These are phyloP conservation scores for Ceratobasidium sp. DNA, from an alignment of 1,284 basidiomycete genomes.

Conservation along the genomic window DNA sequence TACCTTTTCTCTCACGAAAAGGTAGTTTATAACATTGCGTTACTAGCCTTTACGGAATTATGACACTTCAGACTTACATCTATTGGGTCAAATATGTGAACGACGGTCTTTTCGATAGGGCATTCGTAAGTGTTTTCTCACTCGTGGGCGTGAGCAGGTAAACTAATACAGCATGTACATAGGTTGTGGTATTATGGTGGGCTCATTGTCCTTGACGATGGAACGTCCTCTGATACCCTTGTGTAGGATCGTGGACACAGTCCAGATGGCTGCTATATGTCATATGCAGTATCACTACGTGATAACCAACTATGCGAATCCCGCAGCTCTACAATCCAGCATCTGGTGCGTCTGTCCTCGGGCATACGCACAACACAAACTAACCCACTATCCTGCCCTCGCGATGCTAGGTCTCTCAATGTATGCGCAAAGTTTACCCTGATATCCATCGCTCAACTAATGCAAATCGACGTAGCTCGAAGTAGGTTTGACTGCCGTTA, in stretches of 20 bases:
- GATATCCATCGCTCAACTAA: neutral
- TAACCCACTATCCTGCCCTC: neutral
- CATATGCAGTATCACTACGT: slow-evolving; percentile 43
- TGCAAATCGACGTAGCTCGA: slow-evolving; percentile 1
- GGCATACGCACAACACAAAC: neutral
- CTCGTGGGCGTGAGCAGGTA: neutral
- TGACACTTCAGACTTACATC: slow-evolving; percentile 30
- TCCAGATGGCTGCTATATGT: slow-evolving; percentile 10
- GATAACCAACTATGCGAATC: slow-evolving; percentile 46
- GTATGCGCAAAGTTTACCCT: slow-evolving; percentile 40
- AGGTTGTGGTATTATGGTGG: slow-evolving; percentile 25
- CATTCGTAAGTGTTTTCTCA: slow-evolving; percentile 11
- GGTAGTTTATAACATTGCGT: neutral
- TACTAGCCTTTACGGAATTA: slow-evolving; percentile 22
- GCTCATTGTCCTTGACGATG: neutral
- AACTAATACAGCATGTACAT: neutral
- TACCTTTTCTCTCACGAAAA: slow-evolving; percentile 1
- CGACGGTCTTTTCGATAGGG: slow-evolving; percentile 8
- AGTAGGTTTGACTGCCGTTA: slow-evolving; percentile 41
- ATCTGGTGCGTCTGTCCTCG: slow-evolving; percentile 44
- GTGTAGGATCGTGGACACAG: slow-evolving; percentile 10
- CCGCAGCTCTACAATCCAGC: slow-evolving; percentile 44
- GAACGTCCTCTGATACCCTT: neutral
- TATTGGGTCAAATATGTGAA: slow-evolving; percentile 27
- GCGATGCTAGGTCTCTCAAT: slow-evolving; percentile 46